A percentile compares a stretch with the other conserved stretches of the same genome.
These are phyloP conservation scores for Purpureocillium takamizusanense DNA, from an alignment of 2,329 filamentous ascomycete species.

Conservation along the genomic window DNA sequence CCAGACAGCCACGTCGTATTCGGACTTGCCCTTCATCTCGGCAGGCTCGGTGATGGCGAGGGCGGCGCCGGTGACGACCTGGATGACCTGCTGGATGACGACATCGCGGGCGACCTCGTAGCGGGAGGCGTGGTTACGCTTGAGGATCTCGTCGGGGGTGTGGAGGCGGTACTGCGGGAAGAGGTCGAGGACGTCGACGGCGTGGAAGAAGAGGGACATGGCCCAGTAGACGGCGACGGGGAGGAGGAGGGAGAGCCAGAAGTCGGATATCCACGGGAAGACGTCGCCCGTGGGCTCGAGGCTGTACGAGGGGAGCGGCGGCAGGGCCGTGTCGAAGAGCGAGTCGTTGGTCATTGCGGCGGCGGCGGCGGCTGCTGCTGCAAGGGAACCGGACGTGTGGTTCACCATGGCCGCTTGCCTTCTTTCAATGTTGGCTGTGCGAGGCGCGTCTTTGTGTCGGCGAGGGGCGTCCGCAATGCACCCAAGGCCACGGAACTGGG, in stretches of 20 bases:
- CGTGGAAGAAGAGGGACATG: slow-evolving; percentile 77
- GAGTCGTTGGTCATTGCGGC: slow-evolving; percentile 42
- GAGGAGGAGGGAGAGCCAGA: slow-evolving; percentile 63
- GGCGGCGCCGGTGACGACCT: slow-evolving; percentile 61
- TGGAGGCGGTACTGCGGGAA: slow-evolving; percentile 90
- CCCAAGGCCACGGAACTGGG: no score
- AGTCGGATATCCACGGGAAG: slow-evolving; percentile 71
- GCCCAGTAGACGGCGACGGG: slow-evolving; percentile 85
- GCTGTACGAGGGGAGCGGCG: slow-evolving; percentile 77
- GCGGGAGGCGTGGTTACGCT: slow-evolving; percentile 77
- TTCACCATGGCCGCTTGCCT: slow-evolving; percentile 31
- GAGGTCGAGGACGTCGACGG: slow-evolving; percentile 75
- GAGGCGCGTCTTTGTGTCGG: background rate
- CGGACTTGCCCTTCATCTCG: slow-evolving; percentile 67
- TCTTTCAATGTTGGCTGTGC: background rate
- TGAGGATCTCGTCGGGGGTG: slow-evolving; percentile 82
- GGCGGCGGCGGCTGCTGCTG: slow-evolving; percentile 8
- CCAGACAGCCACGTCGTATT: slow-evolving; percentile 86
- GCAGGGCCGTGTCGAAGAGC: slow-evolving; percentile 51
- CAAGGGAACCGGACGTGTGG: slow-evolving; percentile 19
- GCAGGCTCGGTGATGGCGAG: slow-evolving; percentile 65
- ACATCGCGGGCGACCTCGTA: slow-evolving; percentile 87
- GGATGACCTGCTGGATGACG: slow-evolving; percentile 82
- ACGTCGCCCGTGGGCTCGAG: slow-evolving; percentile 62
- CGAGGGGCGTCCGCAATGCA: background rate